A percentile compares a stretch with the other conserved stretches of the same genome.
phyloP scores from a whole-genome alignment of 495 filamentous ascomycete genomes.

The Xylaria cubensis region DNA sequence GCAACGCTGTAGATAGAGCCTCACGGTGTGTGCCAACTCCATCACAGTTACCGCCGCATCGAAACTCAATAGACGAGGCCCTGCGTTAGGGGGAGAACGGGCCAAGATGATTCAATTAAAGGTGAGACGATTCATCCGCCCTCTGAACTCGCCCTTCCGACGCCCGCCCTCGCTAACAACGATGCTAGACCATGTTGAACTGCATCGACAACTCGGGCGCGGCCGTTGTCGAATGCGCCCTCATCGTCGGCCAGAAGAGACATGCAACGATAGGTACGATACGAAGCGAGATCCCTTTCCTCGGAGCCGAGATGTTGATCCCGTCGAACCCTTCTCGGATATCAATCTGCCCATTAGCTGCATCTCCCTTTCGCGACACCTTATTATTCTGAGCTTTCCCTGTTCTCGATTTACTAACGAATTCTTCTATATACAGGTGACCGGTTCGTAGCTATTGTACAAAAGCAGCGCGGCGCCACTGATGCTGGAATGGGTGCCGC shows the following conservation, averaged over 20 bases:
- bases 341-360: background rate
- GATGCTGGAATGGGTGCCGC: constrained; percentile 61
- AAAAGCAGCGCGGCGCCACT: constrained; percentile 80
- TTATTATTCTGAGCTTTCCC: background rate
- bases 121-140: constrained; percentile 54
- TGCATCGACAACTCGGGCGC: constrained; percentile 99
- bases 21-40: background rate
- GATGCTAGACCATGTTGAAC: constrained; percentile 88
- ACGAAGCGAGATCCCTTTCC: background rate
- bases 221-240: constrained; percentile 94
- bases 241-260: constrained; percentile 88
- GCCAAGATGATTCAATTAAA: constrained; percentile 97
- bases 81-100: constrained; percentile 37
- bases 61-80: constrained; percentile 28
- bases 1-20: background rate
- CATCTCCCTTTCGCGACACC: background rate
- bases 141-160: background rate
- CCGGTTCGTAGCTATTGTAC: constrained; percentile 95
- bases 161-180: background rate
- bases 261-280: constrained; percentile 85
- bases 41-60: constrained; percentile 14
- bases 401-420: background rate
- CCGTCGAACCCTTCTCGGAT: background rate
- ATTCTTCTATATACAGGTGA: constrained; percentile 67
- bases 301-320: background rate